These are phyloP conservation scores for Trapa incisa DNA, from an alignment of 345 rosid genomes.

Conservation along the genomic window DNA sequence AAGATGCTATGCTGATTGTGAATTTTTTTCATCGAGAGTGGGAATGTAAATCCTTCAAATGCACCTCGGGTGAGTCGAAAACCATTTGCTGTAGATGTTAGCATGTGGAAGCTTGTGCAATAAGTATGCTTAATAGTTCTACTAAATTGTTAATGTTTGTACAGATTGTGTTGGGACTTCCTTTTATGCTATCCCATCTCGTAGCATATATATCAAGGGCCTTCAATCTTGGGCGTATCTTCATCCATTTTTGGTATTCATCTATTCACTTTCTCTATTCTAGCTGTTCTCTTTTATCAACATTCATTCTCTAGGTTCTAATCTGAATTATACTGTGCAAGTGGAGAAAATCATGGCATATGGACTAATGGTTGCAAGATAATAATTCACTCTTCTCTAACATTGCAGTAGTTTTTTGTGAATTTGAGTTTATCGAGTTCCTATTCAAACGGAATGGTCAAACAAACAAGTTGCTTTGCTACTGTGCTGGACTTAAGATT, in stretches of 20 bases:
- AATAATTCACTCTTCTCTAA: not conserved
- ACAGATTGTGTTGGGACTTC: conserved; percentile 87
- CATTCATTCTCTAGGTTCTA: not conserved
- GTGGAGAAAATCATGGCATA: not conserved
- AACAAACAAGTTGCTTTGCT: not conserved
- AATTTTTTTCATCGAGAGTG: not conserved
- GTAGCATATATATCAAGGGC: conserved; percentile 65
- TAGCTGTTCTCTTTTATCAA: not conserved
- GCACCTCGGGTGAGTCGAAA: conserved; percentile 52
- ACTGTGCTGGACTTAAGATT: not conserved
- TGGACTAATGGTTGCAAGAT: not conserved
- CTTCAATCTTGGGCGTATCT: conserved; percentile 90
- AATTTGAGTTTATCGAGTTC: not conserved
- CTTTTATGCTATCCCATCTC: conserved; percentile 64
- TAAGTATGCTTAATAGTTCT: conserved; percentile 21
- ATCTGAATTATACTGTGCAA: not conserved
- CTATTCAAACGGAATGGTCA: not conserved
- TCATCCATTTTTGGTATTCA: conserved; percentile 85
- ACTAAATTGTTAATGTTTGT: conserved; percentile 24
- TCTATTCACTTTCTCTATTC: not conserved
- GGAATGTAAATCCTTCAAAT: not conserved
- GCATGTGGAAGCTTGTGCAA: conserved; percentile 9
- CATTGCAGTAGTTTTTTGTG: not conserved
- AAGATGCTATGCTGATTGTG: not conserved
- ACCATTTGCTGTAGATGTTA: conserved; percentile 19